Base-by-base conservation (phyloP, 1,284 basidiomycete species). In the Melanopsichium pennsylvanicum region DNA sequence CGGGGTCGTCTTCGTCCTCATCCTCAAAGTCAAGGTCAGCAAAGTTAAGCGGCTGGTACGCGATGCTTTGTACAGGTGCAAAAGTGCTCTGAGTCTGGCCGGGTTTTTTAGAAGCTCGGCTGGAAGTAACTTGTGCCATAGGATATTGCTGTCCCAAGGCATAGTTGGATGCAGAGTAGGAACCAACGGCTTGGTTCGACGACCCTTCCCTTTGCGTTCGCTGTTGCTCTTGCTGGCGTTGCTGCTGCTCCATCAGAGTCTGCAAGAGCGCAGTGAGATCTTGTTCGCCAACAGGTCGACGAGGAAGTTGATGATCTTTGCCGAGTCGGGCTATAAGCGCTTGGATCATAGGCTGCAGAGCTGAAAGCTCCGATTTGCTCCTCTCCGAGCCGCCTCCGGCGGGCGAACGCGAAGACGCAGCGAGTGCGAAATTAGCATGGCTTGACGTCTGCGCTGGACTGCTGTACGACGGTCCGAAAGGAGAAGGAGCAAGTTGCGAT, bases 1-100 rank as follows among this genome's bases (percentile, higher is more conserved):
- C 71, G 1, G 71, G 71, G 46, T 75, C 74, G 39, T 75, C 74
- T 26, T 54, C 61, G 22, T 75, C 74, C 36, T 75, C 74, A 6
- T 75, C 73, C 25, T 75, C 74, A 31, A 74, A 70, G 29, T 59
- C 58, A 4, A 73, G 62, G 31, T 74, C 68, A 19, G 69, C 69
- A 47, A 75, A 74, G 22, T 61, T 33, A 18, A 70, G 44, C 25
- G 61, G 34, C 16, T 44, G 46, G 15, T 42, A 42, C n/a, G n/a
- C n/a, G n/a, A n/a, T n/a, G n/a, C n/a, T n/a, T n/a, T 6, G 27
- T 38, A 21, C 23, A 12, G 29, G 21, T n/a, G 16, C 23, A 40
- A 31, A 45, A 3, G 41, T 21, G 11, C 35, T 15, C 2, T 27
- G 33, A 7, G 26, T 34, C 5, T 31, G 27, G 15, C 29, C 27